These are phyloP conservation scores for Acanthamoeba culbertsoni DNA, from an alignment of 208 protist genomes.

Conservation along the genomic window DNA sequence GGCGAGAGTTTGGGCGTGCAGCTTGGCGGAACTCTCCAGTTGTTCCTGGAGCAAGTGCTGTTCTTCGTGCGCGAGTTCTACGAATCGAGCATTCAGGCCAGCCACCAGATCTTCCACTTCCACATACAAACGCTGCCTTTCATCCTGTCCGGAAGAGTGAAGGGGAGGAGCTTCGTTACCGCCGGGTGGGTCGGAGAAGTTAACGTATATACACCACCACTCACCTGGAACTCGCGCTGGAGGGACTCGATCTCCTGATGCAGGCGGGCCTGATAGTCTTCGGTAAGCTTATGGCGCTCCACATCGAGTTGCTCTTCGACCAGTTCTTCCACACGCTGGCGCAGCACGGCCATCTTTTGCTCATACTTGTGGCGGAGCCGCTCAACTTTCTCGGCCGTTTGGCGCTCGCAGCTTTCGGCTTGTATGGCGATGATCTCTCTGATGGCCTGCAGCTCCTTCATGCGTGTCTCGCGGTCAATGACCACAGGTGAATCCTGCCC, in stretches of 20 bases:
- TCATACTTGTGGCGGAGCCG: background rate
- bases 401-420: background rate
- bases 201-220: background rate
- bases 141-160: background rate
- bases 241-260: background rate
- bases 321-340: background rate
- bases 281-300: background rate
- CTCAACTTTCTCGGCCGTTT: background rate
- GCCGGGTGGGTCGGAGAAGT: background rate
- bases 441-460: background rate
- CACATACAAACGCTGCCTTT: background rate
- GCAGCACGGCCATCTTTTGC: background rate
- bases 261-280: background rate
- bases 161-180: background rate
- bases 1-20: background rate
- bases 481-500: no score
- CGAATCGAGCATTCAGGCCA: background rate
- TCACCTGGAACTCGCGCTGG: background rate
- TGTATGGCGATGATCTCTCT: slow-evolving; percentile 12
- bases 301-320: background rate
- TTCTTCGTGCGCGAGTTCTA: background rate
- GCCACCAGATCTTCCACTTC: background rate
- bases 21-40: background rate
- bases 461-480: background rate
- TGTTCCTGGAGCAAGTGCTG: background rate